These are phyloP conservation scores for Eragrostis tef DNA, from an alignment of 202 grass and related monocot genomes.

Conservation along the genomic window DNA sequence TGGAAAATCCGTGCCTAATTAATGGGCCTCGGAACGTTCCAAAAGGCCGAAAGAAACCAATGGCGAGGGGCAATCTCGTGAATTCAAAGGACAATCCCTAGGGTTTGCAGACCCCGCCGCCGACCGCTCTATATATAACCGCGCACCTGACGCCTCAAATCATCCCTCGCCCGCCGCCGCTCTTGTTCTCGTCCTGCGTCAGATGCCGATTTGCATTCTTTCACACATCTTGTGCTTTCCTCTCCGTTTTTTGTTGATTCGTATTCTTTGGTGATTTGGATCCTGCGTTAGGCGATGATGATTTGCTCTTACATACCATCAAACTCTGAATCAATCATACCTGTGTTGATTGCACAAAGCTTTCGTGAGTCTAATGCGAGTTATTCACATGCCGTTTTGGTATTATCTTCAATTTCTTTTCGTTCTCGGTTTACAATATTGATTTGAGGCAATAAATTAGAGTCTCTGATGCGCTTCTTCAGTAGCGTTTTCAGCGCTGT, in stretches of 20 bases:
- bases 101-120: constrained; percentile 1
- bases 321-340: constrained; percentile 69
- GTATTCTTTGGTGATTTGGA: too few relatives aligned
- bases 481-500: constrained; percentile 82
- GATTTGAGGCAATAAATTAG: constrained; percentile 72
- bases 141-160: fast-evolving
- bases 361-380: constrained; percentile 52
- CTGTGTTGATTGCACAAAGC: constrained; percentile 55
- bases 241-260: too few relatives aligned
- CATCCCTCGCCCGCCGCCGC: background rate
- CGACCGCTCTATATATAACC: background rate
- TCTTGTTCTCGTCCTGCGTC: too few relatives aligned
- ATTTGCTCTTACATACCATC: constrained; percentile 61
- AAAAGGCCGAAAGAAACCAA: background rate
- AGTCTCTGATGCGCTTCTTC: constrained; percentile 80
- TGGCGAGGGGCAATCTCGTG: background rate
- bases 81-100: background rate
- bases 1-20: background rate
- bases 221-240: background rate
- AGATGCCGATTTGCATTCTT: background rate
- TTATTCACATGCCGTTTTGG: background rate
- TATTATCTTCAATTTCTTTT: background rate
- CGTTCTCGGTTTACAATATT: background rate
- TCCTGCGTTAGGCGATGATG: constrained; percentile 48
- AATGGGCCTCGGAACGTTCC: background rate